Percentiles rank a stretch among this genome's conserved stretches.
phyloP scores from a whole-genome alignment of 768 basidiomycete species.

The Auriscalpium microsporum region DNA sequence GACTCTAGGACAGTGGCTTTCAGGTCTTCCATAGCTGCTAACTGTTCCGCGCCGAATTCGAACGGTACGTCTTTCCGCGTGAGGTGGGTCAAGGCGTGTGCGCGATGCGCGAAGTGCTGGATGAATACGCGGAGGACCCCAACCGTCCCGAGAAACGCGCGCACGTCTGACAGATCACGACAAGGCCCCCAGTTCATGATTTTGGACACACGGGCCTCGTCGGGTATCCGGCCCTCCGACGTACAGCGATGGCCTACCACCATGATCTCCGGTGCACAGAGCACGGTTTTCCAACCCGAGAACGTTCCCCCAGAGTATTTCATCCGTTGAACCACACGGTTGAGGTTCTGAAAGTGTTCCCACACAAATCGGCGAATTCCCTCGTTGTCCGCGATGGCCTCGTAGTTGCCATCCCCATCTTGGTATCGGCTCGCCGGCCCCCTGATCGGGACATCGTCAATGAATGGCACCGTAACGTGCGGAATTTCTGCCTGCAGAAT shows the following conservation, averaged over 20 bases:
- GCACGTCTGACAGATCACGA: conserved; percentile 14
- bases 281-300: conserved; percentile 25
- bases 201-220: conserved; percentile 20
- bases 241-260: conserved; percentile 33
- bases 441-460: conserved; percentile 32
- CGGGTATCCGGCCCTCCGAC: conserved; percentile 23
- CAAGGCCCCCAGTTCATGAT: conserved; percentile 18
- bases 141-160: conserved; percentile 19
- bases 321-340: conserved; percentile 29
- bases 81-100: conserved; percentile 13
- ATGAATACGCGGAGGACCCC: conserved; percentile 18
- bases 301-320: conserved; percentile 30
- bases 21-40: conserved; percentile 10
- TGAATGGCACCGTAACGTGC: conserved; percentile 25
- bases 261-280: conserved; percentile 21
- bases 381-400: conserved; percentile 29
- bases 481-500: conserved; percentile 35
- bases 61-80: conserved; percentile 17
- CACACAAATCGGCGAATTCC: conserved; percentile 31
- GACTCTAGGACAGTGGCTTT: conserved; percentile 9
- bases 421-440: conserved; percentile 27
- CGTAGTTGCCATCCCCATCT: conserved; percentile 18
- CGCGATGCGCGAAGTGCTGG: conserved; percentile 15
- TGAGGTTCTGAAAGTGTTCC: conserved; percentile 29
- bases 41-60: conserved; percentile 10